Evolutionary conservation across 2,329 filamentous ascomycete genomes (phyloP), one percentile per base, ranked within the genome.

Genomic region (Colletotrichum theobromicola): DNA sequence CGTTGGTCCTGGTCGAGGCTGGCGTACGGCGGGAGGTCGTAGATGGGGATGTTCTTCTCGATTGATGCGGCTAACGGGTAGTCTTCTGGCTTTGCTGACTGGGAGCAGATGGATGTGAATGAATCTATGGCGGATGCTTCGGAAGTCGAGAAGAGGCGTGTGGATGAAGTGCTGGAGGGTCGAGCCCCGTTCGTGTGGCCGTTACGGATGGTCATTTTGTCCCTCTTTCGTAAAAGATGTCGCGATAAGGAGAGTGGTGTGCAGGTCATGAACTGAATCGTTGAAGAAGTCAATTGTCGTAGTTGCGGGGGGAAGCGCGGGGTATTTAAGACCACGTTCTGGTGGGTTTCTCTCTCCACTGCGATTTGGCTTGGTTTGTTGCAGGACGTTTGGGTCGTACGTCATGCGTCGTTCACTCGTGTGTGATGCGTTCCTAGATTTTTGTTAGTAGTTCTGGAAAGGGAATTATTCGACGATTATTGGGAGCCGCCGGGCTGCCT

Each of bases 1-100:
- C 77, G 79, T 42, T 79, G 76, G 3, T 66, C n/a, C n/a, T 50
- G 42, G 2, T 69, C 77, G 21, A 81, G 58, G 5, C 75, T 57
- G 5, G 85, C 80, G 71, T 85, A 84, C 4, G 78, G 75, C 0
- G 81, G 77, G 7, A 90, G 82, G 37, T 88, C 81, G 81, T 92
- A 92, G 74, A 92, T 86, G 1, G 90, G 90, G 5, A 92, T 84
- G 76, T 91, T 91, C 50, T 85, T 81, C 26, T 85, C 68, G 28
- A 91, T 82, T 5, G 80, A 75, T 8, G 78, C 78, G 1, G 89
- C 86, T 1, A 90, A 84, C 0, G 89, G 88, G 71, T 91, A 92
- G 4, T 82, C 78, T 13, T 80, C 71, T 28, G 76, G 75, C 7
- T 81, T 77, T 9, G 82, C 79, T 13, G 79, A 83, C 63, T 85